Conservation (phyloP, 495 filamentous ascomycete species). For the Aspergillus egyptiacus region DNA sequence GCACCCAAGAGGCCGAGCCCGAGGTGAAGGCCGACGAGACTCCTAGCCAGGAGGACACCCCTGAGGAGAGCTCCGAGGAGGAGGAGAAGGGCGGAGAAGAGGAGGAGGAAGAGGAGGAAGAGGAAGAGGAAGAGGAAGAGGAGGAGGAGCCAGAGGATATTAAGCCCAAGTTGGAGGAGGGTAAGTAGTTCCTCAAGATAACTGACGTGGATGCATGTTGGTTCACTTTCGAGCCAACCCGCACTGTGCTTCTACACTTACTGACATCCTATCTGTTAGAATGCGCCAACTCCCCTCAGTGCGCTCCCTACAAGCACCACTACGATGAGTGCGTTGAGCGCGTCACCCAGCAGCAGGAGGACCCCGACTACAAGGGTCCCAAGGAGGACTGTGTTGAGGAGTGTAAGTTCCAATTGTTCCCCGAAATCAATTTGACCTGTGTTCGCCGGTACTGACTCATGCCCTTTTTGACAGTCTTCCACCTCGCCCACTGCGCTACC, state of each 20-base stretch:
- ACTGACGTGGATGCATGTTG: constrained; percentile 1
- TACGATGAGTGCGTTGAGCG: constrained; percentile 96
- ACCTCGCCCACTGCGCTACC: constrained; percentile 88
- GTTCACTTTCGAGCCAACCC: neutral
- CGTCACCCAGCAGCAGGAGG: constrained; percentile 66
- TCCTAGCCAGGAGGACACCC: constrained; percentile 28
- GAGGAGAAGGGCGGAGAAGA: constrained; percentile 57
- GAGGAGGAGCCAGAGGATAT: constrained; percentile 85
- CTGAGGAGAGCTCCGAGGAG: constrained; percentile 43
- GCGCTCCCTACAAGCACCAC: constrained; percentile 88
- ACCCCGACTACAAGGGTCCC: constrained; percentile 54
- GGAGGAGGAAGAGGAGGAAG: constrained; percentile 64
- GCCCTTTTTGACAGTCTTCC: constrained; percentile 70
- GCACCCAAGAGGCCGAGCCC: constrained; percentile 46
- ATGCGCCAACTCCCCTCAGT: constrained; percentile 78
- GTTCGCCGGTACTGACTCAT: neutral
- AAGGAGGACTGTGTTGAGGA: constrained; percentile 98
- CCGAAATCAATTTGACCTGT: neutral
- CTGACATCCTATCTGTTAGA: constrained; percentile 49
- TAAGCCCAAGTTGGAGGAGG: constrained; percentile 85
- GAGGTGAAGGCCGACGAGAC: constrained; percentile 43
- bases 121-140: constrained; percentile 68
- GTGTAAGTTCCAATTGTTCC: constrained; percentile 63
- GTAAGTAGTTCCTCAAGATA: constrained; percentile 50
- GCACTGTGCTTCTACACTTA: neutral